Evolutionary conservation across 192 early-diverging fungal genomes (phyloP).

Genomic region (Backusella psychrophila): DNA sequence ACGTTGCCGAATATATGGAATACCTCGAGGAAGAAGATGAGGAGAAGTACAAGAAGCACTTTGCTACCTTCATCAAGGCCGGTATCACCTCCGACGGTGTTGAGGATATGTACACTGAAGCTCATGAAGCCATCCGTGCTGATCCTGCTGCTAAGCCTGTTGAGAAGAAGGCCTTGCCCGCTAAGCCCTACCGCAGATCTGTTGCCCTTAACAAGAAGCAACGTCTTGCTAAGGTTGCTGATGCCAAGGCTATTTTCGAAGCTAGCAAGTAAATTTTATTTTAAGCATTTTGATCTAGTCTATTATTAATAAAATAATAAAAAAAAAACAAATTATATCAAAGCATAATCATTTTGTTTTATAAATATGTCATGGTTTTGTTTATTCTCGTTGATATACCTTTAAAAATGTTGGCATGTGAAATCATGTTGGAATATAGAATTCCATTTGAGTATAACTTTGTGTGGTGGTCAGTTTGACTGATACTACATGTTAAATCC

Average conservation of each 20-base stretch:
- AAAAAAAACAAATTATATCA: neutral
- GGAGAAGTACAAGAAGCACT: constrained; percentile 95
- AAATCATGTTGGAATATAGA: neutral
- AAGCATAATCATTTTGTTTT: neutral
- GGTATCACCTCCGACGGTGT: constrained; percentile 86
- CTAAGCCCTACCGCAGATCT: constrained; percentile 55
- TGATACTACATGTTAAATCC: neutral
- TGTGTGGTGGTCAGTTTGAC: neutral
- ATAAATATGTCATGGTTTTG: neutral
- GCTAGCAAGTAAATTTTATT: constrained; percentile 5
- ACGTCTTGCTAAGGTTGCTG: constrained; percentile 82
- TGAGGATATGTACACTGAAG: constrained; percentile 91
- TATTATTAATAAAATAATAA: neutral
- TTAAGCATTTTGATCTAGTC: neutral
- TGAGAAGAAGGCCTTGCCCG: constrained; percentile 65
- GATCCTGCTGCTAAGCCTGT: constrained; percentile 74
- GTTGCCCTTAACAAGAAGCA: constrained; percentile 85
- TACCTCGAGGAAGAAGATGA: constrained; percentile 98
- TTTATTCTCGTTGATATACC: neutral
- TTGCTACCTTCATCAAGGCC: constrained; percentile 87
- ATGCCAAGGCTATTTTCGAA: constrained; percentile 66
- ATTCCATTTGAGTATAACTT: neutral
- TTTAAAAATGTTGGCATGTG: neutral
- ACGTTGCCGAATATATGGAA: constrained; percentile 98
- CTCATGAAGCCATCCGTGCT: constrained; percentile 90